Evolutionary conservation across 2,329 filamentous ascomycete species (phyloP).

Genomic region (Cadophora malorum): DNA sequence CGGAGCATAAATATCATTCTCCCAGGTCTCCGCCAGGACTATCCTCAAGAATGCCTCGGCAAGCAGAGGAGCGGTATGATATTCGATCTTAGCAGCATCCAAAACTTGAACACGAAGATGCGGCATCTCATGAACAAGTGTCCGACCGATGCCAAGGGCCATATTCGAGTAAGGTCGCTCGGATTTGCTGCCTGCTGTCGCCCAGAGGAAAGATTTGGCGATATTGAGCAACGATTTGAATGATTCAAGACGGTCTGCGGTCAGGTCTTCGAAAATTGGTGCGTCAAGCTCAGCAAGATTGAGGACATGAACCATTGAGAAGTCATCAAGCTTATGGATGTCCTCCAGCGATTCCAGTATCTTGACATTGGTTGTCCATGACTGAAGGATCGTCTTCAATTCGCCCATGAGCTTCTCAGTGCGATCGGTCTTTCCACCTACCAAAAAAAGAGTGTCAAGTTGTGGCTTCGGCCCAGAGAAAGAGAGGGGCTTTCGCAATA

Average conservation of each 20-base stretch:
- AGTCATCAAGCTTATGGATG: neutral
- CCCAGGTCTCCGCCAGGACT: conserved; percentile 22
- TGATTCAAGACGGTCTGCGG: conserved; percentile 15
- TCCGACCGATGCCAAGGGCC: conserved; percentile 32
- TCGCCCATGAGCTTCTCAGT: neutral
- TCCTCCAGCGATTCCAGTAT: conserved; percentile 16
- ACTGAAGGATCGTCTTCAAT: neutral
- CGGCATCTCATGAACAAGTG: conserved; percentile 33
- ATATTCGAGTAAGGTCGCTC: conserved; percentile 31
- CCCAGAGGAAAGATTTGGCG: conserved; percentile 33
- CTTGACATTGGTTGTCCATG: conserved; percentile 3
- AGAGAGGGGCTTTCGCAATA: conserved; percentile 20
- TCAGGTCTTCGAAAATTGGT: conserved; percentile 21
- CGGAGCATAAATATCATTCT: conserved; percentile 22
- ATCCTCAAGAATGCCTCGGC: conserved; percentile 27
- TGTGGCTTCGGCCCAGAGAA: conserved; percentile 36
- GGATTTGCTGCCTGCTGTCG: conserved; percentile 26
- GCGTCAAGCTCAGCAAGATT: conserved; percentile 23
- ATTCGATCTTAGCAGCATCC: conserved; percentile 26
- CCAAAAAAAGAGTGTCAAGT: conserved; percentile 2
- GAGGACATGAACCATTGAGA: conserved; percentile 22
- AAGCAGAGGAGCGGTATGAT: conserved; percentile 15
- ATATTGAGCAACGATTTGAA: conserved; percentile 23
- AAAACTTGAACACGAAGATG: conserved; percentile 34
- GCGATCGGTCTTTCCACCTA: neutral